Conservation (phyloP, 78 protist species). For the Anaeramoeba flamelloides region DNA sequence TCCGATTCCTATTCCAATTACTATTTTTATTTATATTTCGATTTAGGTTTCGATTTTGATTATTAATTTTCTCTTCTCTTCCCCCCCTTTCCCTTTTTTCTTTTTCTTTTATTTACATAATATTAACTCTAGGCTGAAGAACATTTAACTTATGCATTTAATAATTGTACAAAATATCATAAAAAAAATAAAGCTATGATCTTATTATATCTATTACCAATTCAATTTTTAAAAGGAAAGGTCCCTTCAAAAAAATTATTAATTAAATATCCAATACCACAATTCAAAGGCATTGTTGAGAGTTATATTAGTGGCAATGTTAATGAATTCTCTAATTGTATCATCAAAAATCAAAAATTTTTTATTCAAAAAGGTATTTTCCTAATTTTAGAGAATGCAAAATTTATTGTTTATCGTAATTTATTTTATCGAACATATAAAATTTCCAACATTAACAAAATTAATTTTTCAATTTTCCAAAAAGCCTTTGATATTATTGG, state of each 20-base stretch:
- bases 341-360: constrained; percentile 26
- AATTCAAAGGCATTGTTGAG: constrained; percentile 31
- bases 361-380: constrained; percentile 35
- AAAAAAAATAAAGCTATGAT: constrained; percentile 8
- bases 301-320: constrained; percentile 28
- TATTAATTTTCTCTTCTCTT: too few relatives aligned
- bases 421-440: constrained; percentile 26
- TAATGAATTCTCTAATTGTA: constrained; percentile 21
- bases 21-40: too few relatives aligned
- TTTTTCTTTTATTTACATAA: too few relatives aligned
- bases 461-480: constrained; percentile 23
- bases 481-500: constrained; percentile 30
- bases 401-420: constrained; percentile 32
- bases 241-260: constrained; percentile 27
- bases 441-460: too few relatives aligned
- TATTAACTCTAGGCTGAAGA: too few relatives aligned
- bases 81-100: too few relatives aligned
- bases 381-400: constrained; percentile 29
- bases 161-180: constrained; percentile 11
- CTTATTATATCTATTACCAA: constrained; percentile 17
- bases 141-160: constrained; percentile 25
- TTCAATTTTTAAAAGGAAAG: constrained; percentile 29
- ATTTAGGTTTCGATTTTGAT: too few relatives aligned
- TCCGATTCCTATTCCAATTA: too few relatives aligned
- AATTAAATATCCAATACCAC: constrained; percentile 15